phyloP scores from a whole-genome alignment of 192 early-diverging fungal genomes.

The Coemansia sp. region DNA sequence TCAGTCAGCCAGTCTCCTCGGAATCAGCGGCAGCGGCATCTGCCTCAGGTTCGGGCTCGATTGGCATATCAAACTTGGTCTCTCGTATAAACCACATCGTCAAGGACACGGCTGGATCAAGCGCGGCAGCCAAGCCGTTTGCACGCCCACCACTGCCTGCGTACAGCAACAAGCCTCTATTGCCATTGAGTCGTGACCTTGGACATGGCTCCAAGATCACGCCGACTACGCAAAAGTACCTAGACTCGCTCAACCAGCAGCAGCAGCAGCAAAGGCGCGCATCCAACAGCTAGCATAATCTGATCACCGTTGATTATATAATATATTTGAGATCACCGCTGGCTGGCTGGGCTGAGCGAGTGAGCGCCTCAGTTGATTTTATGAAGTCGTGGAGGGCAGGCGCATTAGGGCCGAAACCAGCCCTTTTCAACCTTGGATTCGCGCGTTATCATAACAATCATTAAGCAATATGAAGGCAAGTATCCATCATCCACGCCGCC shows the following conservation, averaged over 20 bases:
- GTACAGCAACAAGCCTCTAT: slow-evolving; percentile 2
- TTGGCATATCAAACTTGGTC: slow-evolving; percentile 37
- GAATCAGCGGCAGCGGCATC: neutral
- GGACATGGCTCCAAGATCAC: slow-evolving; percentile 29
- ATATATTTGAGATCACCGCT: neutral
- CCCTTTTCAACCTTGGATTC: no score
- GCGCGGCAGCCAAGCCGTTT: slow-evolving; percentile 3
- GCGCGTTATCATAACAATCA: slow-evolving; percentile 31
- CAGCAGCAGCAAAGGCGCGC: neutral
- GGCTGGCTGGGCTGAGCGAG: neutral
- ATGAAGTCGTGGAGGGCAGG: neutral
- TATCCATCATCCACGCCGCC: no score
- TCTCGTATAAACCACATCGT: slow-evolving; percentile 45
- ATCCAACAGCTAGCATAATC: neutral
- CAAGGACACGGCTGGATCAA: neutral
- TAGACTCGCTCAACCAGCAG: slow-evolving; percentile 33
- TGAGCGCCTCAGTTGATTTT: no score
- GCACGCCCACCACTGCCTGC: slow-evolving; percentile 35
- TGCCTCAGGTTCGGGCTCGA: neutral
- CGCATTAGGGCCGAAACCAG: slow-evolving; percentile 4
- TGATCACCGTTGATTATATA: neutral
- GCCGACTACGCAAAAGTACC: slow-evolving; percentile 54
- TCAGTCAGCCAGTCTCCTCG: neutral
- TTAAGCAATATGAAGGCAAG: slow-evolving; percentile 51
- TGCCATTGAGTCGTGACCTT: neutral